Conservation (phyloP, 1,139 yeast genomes). For the Eremothecium cymbalariae region DNA sequence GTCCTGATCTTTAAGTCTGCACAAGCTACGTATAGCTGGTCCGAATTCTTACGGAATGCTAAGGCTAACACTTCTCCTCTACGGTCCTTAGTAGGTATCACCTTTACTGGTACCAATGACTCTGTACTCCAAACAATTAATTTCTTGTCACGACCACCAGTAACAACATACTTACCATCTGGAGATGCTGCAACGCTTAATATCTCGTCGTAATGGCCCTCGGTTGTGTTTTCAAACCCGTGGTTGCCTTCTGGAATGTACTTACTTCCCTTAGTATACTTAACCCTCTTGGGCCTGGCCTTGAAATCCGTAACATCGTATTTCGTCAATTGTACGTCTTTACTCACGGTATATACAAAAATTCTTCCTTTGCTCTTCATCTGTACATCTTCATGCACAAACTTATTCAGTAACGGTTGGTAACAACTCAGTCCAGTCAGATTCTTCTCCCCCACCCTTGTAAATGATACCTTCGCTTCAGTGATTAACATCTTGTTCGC, state of each 20-base stretch:
- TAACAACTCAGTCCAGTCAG: constrained; percentile 38
- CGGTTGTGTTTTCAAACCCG: constrained; percentile 34
- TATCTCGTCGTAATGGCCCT: constrained; percentile 70
- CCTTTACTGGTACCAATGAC: constrained; percentile 63
- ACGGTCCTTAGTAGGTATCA: constrained; percentile 61
- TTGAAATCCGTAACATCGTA: constrained; percentile 53
- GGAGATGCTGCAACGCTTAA: constrained; percentile 76
- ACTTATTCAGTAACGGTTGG: constrained; percentile 32
- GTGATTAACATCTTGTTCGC: constrained; percentile 46
- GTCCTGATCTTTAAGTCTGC: constrained; percentile 87
- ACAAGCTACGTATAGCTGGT: constrained; percentile 86
- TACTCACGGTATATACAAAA: constrained; percentile 70
- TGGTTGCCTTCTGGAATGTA: constrained; percentile 39
- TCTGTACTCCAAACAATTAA: constrained; percentile 82
- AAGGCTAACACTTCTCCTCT: constrained; percentile 66
- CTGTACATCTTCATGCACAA: constrained; percentile 18
- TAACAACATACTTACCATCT: constrained; percentile 79
- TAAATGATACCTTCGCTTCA: constrained; percentile 36
- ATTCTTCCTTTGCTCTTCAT: constrained; percentile 31
- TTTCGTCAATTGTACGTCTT: constrained; percentile 71
- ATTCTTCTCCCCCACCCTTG: constrained; percentile 53
- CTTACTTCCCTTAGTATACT: constrained; percentile 59
- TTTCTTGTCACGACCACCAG: constrained; percentile 81
- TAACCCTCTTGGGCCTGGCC: constrained; percentile 52
- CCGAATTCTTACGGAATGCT: constrained; percentile 69